These are phyloP conservation scores for Aspergillus mulundensis DNA, from an alignment of 495 filamentous ascomycete genomes.

Conservation along the genomic window DNA sequence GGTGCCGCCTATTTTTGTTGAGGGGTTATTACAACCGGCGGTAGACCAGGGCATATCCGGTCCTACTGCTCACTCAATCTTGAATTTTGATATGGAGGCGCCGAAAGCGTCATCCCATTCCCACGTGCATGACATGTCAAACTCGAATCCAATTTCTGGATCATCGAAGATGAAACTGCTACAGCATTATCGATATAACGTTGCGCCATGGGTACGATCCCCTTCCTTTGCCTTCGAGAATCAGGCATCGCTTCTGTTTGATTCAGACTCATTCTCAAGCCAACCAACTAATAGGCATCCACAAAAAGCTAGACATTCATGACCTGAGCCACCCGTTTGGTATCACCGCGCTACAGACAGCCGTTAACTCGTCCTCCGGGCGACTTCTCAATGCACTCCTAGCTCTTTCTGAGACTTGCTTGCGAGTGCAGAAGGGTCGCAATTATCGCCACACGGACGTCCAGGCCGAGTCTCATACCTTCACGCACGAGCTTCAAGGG, in stretches of 20 bases:
- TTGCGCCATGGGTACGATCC: constrained; percentile 32
- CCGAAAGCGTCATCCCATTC: background rate
- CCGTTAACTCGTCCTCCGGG: constrained; percentile 16
- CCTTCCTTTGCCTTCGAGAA: background rate
- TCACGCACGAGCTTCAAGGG: background rate
- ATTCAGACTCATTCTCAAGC: background rate
- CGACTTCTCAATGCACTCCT: constrained; percentile 22
- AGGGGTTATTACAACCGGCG: background rate
- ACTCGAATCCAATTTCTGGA: background rate
- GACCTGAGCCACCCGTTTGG: constrained; percentile 32
- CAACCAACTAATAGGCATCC: background rate
- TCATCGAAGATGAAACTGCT: constrained; percentile 25
- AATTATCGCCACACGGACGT: background rate
- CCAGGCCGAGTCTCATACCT: background rate
- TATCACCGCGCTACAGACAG: constrained; percentile 27
- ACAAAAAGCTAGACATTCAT: constrained; percentile 30
- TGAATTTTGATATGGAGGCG: background rate
- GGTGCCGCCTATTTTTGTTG: background rate
- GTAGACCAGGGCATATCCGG: background rate
- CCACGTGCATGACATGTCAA: background rate
- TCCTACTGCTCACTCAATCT: background rate
- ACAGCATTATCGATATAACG: constrained; percentile 33
- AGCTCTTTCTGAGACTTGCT: constrained; percentile 24
- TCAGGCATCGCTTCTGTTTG: too few species aligned
- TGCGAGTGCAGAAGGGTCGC: background rate